A percentile compares a stretch with the other conserved stretches of the same genome.
Conservation (phyloP, 306 rosid genomes). For the Abrus pulchellus region DNA sequence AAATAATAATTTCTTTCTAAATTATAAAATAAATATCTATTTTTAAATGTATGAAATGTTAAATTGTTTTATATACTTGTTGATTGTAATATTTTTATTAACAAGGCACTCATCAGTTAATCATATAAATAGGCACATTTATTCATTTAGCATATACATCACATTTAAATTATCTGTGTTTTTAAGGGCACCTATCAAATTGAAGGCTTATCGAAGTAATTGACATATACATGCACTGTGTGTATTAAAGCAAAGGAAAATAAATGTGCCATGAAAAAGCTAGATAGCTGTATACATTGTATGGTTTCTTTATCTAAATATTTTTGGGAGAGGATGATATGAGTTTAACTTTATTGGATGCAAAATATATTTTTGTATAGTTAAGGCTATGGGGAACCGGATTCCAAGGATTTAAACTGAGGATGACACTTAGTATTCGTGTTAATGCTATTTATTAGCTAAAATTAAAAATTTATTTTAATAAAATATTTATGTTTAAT, state of each 20-base stretch:
- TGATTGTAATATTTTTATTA: too few relatives aligned
- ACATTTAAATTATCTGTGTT: neutral
- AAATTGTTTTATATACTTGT: too few relatives aligned
- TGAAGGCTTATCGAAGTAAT: neutral
- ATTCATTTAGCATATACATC: neutral
- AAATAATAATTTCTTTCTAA: too few relatives aligned
- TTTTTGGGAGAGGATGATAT: constrained; percentile 13
- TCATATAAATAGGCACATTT: too few relatives aligned
- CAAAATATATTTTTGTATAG: neutral
- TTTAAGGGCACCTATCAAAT: neutral
- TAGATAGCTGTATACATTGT: constrained; percentile 29
- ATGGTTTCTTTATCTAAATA: constrained; percentile 19
- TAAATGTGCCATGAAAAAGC: constrained; percentile 21
- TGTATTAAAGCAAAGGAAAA: neutral
- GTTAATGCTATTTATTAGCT: too few relatives aligned
- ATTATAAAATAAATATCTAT: too few relatives aligned
- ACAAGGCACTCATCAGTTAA: too few relatives aligned
- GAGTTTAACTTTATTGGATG: constrained; percentile 32
- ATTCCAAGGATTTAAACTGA: neutral
- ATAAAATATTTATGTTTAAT: too few relatives aligned
- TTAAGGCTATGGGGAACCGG: constrained; percentile 39
- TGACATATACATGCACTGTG: neutral
- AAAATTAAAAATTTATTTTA: too few relatives aligned
- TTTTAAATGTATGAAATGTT: too few relatives aligned
- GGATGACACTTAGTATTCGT: too few relatives aligned